These are phyloP conservation scores for Beta corolliflora DNA, from an alignment of 179 eudicot species.

Conservation along the genomic window DNA sequence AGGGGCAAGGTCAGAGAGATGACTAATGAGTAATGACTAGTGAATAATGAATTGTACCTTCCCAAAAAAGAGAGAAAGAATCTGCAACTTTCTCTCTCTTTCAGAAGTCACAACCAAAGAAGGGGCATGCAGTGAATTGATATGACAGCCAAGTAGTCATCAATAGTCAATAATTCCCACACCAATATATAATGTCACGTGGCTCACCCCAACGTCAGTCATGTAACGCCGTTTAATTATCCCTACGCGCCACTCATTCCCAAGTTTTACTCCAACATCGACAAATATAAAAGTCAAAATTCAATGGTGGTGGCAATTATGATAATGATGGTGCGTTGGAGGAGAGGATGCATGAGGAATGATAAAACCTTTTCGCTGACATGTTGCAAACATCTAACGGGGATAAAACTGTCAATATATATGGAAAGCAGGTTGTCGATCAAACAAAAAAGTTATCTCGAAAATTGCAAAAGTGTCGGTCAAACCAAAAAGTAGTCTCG, in stretches of 20 bases:
- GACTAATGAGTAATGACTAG: not conserved
- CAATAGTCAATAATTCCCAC: not conserved
- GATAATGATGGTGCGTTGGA: no score
- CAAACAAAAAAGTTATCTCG: no score
- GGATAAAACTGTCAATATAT: no score
- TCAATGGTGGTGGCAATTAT: no score
- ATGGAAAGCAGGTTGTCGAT: no score
- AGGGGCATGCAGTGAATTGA: conserved; percentile 14
- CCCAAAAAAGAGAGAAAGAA: conserved; percentile 11
- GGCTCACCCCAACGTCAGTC: not conserved
- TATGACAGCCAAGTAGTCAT: conserved; percentile 5
- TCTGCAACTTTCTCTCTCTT: not conserved
- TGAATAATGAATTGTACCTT: conserved; percentile 3
- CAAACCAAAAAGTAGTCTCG: no score
- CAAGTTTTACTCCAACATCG: no score
- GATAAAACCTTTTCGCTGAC: no score
- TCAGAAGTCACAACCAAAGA: conserved; percentile 1
- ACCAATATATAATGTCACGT: not conserved
- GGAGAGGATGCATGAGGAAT: no score
- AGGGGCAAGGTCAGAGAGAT: not conserved
- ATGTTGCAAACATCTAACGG: no score
- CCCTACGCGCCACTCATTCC: not conserved
- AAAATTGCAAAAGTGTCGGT: no score
- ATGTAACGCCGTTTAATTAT: not conserved
- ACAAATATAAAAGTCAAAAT: no score